Evolutionary conservation across 2,329 filamentous ascomycete genomes (phyloP).

Genomic region (Didymella segeticola): DNA sequence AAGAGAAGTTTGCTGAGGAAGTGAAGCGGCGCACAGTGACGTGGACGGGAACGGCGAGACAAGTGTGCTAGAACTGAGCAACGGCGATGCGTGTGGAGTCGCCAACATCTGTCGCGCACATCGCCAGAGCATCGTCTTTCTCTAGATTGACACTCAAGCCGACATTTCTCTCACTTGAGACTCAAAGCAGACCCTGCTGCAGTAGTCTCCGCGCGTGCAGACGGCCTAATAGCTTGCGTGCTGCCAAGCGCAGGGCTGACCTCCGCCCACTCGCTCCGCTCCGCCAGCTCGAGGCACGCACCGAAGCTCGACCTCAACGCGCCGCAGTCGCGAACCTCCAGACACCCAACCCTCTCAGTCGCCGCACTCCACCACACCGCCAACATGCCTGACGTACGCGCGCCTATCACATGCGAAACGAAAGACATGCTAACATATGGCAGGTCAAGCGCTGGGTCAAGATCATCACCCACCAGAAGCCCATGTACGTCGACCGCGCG

Average conservation of each 20-base stretch:
- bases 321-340: slow-evolving; percentile 23
- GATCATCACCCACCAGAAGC: slow-evolving; percentile 88
- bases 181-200: not conserved
- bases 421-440: slow-evolving; percentile 18
- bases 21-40: not conserved
- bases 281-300: slow-evolving; percentile 30
- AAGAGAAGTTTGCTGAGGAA: not conserved
- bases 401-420: not conserved
- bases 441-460: slow-evolving; percentile 86
- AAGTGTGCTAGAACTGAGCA: too few relatives aligned
- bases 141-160: not conserved
- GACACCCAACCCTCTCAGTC: slow-evolving; percentile 1
- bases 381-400: slow-evolving; percentile 56
- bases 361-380: slow-evolving; percentile 2
- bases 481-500: slow-evolving; percentile 70
- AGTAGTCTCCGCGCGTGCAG: slow-evolving; percentile 11
- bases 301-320: slow-evolving; percentile 23
- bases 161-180: not conserved
- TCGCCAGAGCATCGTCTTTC: not conserved
- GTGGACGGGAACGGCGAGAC: not conserved
- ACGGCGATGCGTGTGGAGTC: too few relatives aligned
- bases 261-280: slow-evolving; percentile 15
- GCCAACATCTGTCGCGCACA: too few relatives aligned
- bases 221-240: slow-evolving; percentile 1
- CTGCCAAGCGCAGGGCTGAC: slow-evolving; percentile 22